Conservation (phyloP, 495 filamentous ascomycete species). For the Penicillium simplicissimum region DNA sequence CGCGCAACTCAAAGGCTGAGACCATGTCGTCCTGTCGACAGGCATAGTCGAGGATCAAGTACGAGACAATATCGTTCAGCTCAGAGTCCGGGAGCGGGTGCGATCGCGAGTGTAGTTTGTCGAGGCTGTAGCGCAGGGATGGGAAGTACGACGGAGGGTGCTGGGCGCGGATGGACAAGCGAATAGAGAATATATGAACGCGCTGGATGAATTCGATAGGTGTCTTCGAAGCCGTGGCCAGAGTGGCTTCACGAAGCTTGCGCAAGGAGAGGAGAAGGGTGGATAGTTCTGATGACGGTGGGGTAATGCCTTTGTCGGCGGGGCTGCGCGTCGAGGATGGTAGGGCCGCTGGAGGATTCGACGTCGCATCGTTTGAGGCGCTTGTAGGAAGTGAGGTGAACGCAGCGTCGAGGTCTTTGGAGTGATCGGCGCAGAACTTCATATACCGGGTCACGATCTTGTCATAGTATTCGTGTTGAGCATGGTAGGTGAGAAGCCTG, state of each 20-base stretch:
- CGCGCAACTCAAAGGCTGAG: conserved; percentile 65
- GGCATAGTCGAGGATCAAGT: conserved; percentile 83
- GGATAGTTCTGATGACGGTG: conserved; percentile 54
- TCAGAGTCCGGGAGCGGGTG: conserved; percentile 66
- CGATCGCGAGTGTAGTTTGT: conserved; percentile 60
- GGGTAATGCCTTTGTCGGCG: conserved; percentile 28
- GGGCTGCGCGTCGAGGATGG: conserved; percentile 23
- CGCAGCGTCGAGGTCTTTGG: conserved; percentile 68
- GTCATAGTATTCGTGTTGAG: conserved; percentile 80
- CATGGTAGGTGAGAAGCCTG: conserved; percentile 73
- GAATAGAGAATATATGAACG: conserved; percentile 78
- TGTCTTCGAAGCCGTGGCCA: conserved; percentile 65
- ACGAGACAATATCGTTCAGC: conserved; percentile 73
- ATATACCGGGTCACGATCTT: conserved; percentile 86
- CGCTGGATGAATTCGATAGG: conserved; percentile 62
- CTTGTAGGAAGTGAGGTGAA: conserved; percentile 65
- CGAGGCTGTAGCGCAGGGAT: conserved; percentile 76
- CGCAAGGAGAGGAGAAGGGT: conserved; percentile 72
- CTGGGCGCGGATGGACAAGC: conserved; percentile 73
- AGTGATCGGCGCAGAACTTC: conserved; percentile 74
- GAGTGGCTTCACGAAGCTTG: conserved; percentile 85
- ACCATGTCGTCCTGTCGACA: conserved; percentile 77
- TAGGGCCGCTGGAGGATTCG: conserved; percentile 39
- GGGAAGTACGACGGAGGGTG: conserved; percentile 89
- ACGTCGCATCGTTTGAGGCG: conserved; percentile 42